Percentiles rank a stretch among this genome's conserved stretches.
These are phyloP conservation scores for Dactylellina haptotyla DNA, from an alignment of 2,329 filamentous ascomycete genomes.

Conservation along the genomic window DNA sequence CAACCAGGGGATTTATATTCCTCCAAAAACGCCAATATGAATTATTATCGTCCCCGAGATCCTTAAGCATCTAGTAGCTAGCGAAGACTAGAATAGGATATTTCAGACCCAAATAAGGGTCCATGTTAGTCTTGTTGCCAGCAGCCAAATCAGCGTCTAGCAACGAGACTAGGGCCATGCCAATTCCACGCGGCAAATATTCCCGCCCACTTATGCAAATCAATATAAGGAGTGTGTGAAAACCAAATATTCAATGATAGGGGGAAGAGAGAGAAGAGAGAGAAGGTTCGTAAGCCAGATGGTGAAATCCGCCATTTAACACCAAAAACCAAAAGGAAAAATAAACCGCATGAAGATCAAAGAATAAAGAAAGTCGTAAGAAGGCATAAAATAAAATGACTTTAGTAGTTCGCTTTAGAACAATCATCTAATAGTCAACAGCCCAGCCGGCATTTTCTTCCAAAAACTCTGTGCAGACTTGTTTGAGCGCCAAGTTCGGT, in stretches of 20 bases:
- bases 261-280: background rate
- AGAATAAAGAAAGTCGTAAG: background rate
- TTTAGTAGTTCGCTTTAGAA: background rate
- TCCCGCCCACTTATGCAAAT: no score
- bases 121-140: no score
- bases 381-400: background rate
- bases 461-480: constrained; percentile 86
- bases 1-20: no score
- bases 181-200: no score
- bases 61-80: no score
- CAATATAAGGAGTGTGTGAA: background rate
- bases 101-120: no score
- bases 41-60: background rate
- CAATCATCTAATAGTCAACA: constrained; percentile 76
- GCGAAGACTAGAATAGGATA: no score
- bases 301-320: background rate
- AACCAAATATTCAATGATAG: background rate
- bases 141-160: no score
- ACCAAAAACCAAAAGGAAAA: background rate
- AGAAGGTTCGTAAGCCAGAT: background rate
- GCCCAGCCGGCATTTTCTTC: constrained; percentile 85
- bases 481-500: constrained; percentile 81
- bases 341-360: background rate
- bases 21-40: background rate
- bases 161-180: no score